These are phyloP conservation scores for Lablab purpureus DNA, from an alignment of 306 rosid species.

Conservation along the genomic window DNA sequence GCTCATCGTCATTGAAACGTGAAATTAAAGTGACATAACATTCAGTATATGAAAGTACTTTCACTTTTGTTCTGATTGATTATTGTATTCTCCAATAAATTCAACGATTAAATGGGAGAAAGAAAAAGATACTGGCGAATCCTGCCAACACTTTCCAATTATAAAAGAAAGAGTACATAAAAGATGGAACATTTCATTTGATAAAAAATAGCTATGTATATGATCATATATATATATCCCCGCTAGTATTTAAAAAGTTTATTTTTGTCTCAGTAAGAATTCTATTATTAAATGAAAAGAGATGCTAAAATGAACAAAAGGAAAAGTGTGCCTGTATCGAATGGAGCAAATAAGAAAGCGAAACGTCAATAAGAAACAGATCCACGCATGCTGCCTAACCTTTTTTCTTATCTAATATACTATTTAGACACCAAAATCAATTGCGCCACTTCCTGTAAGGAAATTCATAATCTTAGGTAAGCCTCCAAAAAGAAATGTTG, in stretches of 20 bases:
- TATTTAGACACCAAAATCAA: slow-evolving; percentile 16
- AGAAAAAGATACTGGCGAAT: not conserved
- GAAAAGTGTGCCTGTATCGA: not conserved
- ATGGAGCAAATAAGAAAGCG: not conserved
- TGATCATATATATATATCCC: too few species aligned
- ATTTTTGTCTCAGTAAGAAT: too few species aligned
- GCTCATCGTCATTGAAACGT: not conserved
- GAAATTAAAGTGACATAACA: not conserved
- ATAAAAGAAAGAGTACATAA: not conserved
- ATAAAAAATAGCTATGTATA: too few species aligned
- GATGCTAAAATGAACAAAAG: not conserved
- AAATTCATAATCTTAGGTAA: slow-evolving; percentile 29
- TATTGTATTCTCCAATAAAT: not conserved
- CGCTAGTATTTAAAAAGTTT: too few species aligned
- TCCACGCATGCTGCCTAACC: slow-evolving; percentile 13
- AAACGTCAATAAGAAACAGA: slow-evolving; percentile 11
- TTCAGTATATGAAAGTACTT: not conserved
- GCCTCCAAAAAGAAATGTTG: not conserved
- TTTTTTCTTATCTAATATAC: slow-evolving; percentile 27
- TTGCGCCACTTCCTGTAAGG: not conserved
- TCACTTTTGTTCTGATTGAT: not conserved
- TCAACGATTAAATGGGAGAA: not conserved
- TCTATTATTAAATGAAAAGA: not conserved
- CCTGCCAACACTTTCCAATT: too few species aligned
- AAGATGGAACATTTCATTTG: not conserved